Percentiles rank a stretch among this genome's conserved stretches.
Evolutionary conservation across 2,329 filamentous ascomycete species (phyloP).

Genomic region (Rutstroemia sp.): DNA sequence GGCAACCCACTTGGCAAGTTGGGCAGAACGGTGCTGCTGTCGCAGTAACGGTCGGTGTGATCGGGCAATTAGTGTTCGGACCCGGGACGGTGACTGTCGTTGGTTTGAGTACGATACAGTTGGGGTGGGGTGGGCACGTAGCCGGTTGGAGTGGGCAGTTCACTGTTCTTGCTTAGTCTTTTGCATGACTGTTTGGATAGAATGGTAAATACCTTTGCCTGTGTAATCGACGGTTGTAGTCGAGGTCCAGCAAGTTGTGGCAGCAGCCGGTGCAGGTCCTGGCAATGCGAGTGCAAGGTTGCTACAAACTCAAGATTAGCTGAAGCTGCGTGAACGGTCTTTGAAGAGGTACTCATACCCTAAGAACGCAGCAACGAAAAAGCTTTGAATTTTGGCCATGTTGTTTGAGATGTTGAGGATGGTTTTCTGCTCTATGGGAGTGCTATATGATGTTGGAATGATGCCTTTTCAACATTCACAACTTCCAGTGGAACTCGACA

Average conservation of each 20-base stretch:
- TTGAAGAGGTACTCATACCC: neutral
- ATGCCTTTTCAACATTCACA: neutral
- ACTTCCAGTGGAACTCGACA: neutral
- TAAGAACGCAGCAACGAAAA: neutral
- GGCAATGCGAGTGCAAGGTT: conserved; percentile 8
- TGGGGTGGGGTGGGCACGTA: conserved; percentile 9
- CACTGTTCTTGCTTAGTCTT: conserved; percentile 5
- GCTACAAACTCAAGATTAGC: neutral
- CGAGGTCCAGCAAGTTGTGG: conserved; percentile 12
- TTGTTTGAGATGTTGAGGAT: neutral
- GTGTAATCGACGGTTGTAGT: conserved; percentile 1
- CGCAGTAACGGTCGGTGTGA: conserved; percentile 18
- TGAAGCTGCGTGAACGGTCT: neutral
- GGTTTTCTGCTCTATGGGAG: neutral
- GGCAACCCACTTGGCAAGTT: conserved; percentile 16
- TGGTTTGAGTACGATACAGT: conserved; percentile 11
- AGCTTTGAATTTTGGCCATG: neutral
- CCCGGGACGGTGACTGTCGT: conserved; percentile 12
- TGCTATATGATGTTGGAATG: neutral
- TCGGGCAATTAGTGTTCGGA: conserved; percentile 11
- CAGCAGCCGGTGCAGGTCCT: neutral
- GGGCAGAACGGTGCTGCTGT: conserved; percentile 11
- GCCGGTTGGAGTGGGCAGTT: conserved; percentile 8
- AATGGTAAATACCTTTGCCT: neutral
- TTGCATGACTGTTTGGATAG: neutral